phyloP scores from a whole-genome alignment of 208 protist species.

The Leishmania turanica region DNA sequence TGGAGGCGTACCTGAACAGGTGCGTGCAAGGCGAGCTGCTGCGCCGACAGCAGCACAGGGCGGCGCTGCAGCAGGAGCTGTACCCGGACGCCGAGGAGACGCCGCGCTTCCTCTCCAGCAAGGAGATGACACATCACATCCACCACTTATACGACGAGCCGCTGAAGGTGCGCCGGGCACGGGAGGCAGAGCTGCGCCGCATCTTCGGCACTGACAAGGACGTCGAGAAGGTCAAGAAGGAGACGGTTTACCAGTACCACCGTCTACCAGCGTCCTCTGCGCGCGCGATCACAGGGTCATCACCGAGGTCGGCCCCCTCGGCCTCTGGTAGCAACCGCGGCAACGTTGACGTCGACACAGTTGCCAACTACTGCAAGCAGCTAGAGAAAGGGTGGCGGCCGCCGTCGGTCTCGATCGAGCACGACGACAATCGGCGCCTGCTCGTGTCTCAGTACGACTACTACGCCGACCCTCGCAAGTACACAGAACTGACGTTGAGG shows the following conservation, averaged over 20 bases:
- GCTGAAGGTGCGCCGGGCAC: constrained; percentile 37
- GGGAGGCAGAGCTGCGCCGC: constrained; percentile 39
- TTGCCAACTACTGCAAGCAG: constrained; percentile 26
- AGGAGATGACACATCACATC: constrained; percentile 55
- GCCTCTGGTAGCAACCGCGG: neutral
- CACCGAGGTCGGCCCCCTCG: neutral
- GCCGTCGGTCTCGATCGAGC: constrained; percentile 45
- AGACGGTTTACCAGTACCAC: constrained; percentile 32
- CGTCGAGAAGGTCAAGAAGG: constrained; percentile 11
- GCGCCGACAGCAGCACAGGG: constrained; percentile 67
- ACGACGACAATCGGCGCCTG: constrained; percentile 57
- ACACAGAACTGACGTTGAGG: constrained; percentile 30
- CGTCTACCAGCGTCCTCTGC: constrained; percentile 21
- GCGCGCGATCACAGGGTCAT: constrained; percentile 11
- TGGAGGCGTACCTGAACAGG: constrained; percentile 64
- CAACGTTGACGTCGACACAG: constrained; percentile 3
- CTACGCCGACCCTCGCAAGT: constrained; percentile 41
- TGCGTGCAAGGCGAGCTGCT: constrained; percentile 71
- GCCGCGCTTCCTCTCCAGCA: constrained; percentile 23
- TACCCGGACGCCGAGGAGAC: constrained; percentile 41
- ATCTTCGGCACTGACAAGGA: constrained; percentile 46
- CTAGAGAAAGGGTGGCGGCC: constrained; percentile 59
- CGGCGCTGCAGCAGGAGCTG: constrained; percentile 61
- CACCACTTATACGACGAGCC: constrained; percentile 72
- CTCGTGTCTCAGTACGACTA: constrained; percentile 63